A percentile compares a stretch with the other conserved stretches of the same genome.
Evolutionary conservation across 139 green algal genomes (phyloP).

Genomic region (Coelastrella sp.): DNA sequence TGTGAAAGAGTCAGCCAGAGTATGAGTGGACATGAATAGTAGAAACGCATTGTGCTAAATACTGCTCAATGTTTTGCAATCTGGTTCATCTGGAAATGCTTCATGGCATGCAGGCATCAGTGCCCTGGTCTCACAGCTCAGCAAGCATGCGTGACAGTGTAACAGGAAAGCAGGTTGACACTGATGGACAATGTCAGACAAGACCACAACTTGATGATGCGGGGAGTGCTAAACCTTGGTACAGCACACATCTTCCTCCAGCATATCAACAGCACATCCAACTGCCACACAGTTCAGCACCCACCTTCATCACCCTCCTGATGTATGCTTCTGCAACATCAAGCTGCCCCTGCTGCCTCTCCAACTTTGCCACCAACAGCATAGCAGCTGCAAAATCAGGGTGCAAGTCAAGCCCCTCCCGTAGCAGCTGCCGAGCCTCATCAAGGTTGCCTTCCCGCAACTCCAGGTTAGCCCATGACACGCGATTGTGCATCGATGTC

Average conservation of each 20-base stretch:
- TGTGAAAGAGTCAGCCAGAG: not conserved
- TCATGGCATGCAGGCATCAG: no score
- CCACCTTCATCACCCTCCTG: constrained; percentile 34
- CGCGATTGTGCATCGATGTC: constrained; percentile 44
- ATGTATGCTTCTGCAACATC: constrained; percentile 48
- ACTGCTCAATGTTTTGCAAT: no score
- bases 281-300: not conserved
- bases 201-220: no score
- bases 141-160: no score
- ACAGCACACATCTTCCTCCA: not conserved
- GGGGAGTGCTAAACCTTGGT: not conserved
- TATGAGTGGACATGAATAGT: no score
- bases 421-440: constrained; percentile 44
- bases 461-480: constrained; percentile 51
- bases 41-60: no score
- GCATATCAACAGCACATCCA: not conserved
- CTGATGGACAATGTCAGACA: no score
- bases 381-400: constrained; percentile 50
- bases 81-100: no score
- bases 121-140: no score
- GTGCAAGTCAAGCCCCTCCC: constrained; percentile 53
- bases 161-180: no score
- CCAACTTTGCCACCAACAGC: constrained; percentile 35
- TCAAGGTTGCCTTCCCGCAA: constrained; percentile 48
- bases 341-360: constrained; percentile 17